Evolutionary conservation across 2,329 filamentous ascomycete genomes (phyloP), one percentile per base, ranked within the genome.

Genomic region (Epichloe gansuensis): DNA sequence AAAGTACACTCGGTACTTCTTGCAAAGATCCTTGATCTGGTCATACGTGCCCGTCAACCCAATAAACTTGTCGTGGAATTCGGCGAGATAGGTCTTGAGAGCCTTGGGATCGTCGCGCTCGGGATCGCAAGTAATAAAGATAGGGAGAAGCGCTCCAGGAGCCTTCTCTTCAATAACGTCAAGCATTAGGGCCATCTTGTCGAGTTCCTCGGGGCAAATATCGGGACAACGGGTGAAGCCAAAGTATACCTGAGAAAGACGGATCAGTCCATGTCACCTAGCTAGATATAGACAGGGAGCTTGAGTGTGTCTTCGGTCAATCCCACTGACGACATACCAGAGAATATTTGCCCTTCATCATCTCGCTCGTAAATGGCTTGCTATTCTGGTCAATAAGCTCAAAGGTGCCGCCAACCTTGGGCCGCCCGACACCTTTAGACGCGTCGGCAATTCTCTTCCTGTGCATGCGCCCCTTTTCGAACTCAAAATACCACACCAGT

Each of bases 171-270:
- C 73, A 44, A 84, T 76, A 6, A 79, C 74, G 64, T 98, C 89
- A 64, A 94, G 85, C 81, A 97, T 95, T 53, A 78, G 77, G n/a
- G 91, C 87, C 90, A 98, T 96, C 75, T 98, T 98, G 74, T 98
- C 93, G 61, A 98, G 84, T 71, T 98, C 93, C 64, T 98, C 93
- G 36, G 93, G 93, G 74, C 93, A 98, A 66, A 98, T 98, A 67
- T 98, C 93, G 25, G 93, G 93, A 67, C 93, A 98, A 69, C 96
- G 90, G 8, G 89, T 91, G 77, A 98, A 98, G 63, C 93, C 93
- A 66, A 98, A 98, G 73, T 98, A 98, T 39, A 97, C 82, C 88
- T 93, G 58, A 15, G 12, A 15, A 35, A 25, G 11, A 21, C 27
- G 17, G 35, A 23, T 49, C 15, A 54, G 4, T 21, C n/a, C 17